Percentiles rank a stretch among this genome's conserved stretches.
These are phyloP conservation scores for Nymphaea colorata DNA, from an alignment of 164 flowering plant genomes.

Conservation along the genomic window DNA sequence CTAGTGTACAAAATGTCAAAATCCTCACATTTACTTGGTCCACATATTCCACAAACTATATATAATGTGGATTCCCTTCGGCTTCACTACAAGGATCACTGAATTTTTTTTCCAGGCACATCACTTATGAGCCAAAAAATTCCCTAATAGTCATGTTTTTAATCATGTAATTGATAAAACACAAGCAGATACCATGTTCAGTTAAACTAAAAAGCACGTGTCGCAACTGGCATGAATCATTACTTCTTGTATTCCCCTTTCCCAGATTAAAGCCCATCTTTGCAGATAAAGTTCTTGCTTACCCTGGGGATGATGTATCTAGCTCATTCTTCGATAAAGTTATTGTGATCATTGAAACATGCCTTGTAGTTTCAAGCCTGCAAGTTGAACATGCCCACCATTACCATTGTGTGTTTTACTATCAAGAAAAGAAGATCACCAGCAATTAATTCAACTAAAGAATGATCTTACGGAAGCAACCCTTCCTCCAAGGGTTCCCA, in stretches of 20 bases:
- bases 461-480: slow-evolving; percentile 45
- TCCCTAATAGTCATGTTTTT: too few relatives aligned
- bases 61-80: too few relatives aligned
- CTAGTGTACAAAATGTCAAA: too few relatives aligned
- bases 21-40: too few relatives aligned
- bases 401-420: neutral
- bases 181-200: too few relatives aligned
- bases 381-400: neutral
- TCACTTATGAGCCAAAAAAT: too few relatives aligned
- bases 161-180: too few relatives aligned
- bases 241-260: neutral
- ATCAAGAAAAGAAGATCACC: neutral
- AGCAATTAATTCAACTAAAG: neutral
- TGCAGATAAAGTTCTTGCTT: neutral
- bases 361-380: slow-evolving; percentile 60
- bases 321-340: slow-evolving; percentile 51
- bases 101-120: too few relatives aligned
- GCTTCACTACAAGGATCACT: too few relatives aligned
- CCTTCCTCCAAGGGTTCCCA: slow-evolving; percentile 83
- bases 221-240: too few relatives aligned
- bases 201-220: too few relatives aligned
- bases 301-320: slow-evolving; percentile 48
- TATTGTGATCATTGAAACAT: slow-evolving; percentile 53
- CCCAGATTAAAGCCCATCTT: neutral
- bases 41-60: too few relatives aligned